Conservation (phyloP, 2,329 filamentous ascomycete genomes). For the Colletotrichum tanaceti region DNA sequence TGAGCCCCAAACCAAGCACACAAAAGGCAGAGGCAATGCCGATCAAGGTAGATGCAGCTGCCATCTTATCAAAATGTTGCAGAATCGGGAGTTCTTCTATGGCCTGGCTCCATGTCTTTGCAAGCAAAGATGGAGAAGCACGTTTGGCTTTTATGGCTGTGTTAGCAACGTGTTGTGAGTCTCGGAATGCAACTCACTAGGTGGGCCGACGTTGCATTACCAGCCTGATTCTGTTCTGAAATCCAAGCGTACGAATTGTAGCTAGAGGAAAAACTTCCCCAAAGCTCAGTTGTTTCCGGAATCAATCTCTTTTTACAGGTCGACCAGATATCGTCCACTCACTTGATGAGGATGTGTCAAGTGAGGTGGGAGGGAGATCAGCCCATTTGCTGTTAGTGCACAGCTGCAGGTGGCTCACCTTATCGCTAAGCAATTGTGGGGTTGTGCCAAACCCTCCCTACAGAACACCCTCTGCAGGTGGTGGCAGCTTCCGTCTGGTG, state of each 20-base stretch:
- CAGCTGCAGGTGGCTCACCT: not conserved
- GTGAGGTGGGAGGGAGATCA: not conserved
- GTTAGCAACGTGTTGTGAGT: conserved; percentile 25
- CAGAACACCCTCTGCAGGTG: not conserved
- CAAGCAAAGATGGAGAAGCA: no score
- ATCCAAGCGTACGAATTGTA: no score
- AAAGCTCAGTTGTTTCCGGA: no score
- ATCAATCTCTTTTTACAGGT: not conserved
- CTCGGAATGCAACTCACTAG: not conserved
- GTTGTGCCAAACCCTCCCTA: not conserved
- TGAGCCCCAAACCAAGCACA: conserved; percentile 23
- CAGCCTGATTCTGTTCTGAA: not conserved
- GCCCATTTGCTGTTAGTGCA: conserved; percentile 12
- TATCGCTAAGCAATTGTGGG: conserved; percentile 15
- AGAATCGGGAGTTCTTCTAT: no score
- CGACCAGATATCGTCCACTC: no score
- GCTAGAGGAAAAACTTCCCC: no score
- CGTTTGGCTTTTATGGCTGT: not conserved
- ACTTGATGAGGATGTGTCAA: not conserved
- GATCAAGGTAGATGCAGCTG: conserved; percentile 27
- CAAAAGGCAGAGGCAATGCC: conserved; percentile 27
- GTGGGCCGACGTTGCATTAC: not conserved
- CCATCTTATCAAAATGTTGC: not conserved
- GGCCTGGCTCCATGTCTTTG: not conserved
- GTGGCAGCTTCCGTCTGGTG: conserved; percentile 1